These are phyloP conservation scores for Oenanthe javanica DNA, from an alignment of 140 eudicot species.

Conservation along the genomic window DNA sequence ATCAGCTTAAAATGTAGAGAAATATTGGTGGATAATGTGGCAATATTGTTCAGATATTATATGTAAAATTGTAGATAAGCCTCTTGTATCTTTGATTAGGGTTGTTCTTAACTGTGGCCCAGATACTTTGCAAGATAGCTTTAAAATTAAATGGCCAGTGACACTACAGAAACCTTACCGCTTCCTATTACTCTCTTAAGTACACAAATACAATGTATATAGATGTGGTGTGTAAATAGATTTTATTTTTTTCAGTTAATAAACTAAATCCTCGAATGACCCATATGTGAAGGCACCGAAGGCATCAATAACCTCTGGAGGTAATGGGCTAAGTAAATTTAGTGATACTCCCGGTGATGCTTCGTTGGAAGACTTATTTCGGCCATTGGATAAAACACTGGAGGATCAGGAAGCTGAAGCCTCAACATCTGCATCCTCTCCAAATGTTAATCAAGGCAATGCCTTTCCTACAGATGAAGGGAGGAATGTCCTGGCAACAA, in stretches of 20 bases:
- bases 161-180: background rate
- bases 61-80: background rate
- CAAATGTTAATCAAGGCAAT: constrained; percentile 42
- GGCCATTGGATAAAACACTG: constrained; percentile 46
- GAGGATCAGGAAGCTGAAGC: constrained; percentile 59
- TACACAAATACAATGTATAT: background rate
- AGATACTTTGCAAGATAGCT: background rate
- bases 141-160: background rate
- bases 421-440: constrained; percentile 69
- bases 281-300: constrained; percentile 36
- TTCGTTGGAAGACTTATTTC: constrained; percentile 83
- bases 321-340: constrained; percentile 76
- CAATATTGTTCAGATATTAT: background rate
- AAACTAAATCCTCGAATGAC: background rate
- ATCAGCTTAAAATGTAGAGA: background rate
- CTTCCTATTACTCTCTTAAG: background rate
- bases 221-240: background rate
- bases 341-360: constrained; percentile 98
- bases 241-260: background rate
- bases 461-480: constrained; percentile 36
- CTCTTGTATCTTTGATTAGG: background rate
- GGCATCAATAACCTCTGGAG: constrained; percentile 33
- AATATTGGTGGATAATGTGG: background rate
- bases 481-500: constrained; percentile 71
- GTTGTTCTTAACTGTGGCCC: background rate